Conservation (phyloP, 2,329 filamentous ascomycete genomes). For the Cyclaneusma minus region DNA sequence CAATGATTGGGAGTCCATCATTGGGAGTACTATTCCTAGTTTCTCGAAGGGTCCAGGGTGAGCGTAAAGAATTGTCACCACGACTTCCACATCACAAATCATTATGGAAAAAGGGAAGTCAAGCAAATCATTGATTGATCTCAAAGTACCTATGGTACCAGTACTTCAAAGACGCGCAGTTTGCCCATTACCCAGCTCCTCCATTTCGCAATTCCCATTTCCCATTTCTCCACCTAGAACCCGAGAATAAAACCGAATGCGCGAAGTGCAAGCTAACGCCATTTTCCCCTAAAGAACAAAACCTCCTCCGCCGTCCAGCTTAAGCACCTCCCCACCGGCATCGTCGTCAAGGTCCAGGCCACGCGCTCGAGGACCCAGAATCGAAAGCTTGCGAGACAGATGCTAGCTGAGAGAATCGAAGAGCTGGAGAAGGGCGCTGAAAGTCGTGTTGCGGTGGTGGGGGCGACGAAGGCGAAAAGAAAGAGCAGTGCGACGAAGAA, state of each 20-base stretch:
- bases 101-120: no score
- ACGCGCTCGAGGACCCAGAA: slow-evolving; percentile 82
- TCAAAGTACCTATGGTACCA: no score
- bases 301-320: slow-evolving; percentile 90
- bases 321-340: slow-evolving; percentile 75
- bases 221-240: slow-evolving; percentile 2
- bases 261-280: neutral
- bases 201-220: slow-evolving; percentile 4
- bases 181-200: no score
- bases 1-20: no score
- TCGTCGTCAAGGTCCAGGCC: slow-evolving; percentile 87
- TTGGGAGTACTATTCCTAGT: no score
- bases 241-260: slow-evolving; percentile 2
- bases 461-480: slow-evolving; percentile 46
- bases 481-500: slow-evolving; percentile 72
- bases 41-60: no score
- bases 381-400: slow-evolving; percentile 63
- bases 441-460: slow-evolving; percentile 50
- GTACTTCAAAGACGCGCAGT: no score
- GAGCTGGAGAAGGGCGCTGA: slow-evolving; percentile 54
- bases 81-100: no score
- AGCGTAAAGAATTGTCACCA: no score
- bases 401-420: slow-evolving; percentile 64
- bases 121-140: no score
- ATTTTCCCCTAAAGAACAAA: slow-evolving; percentile 68